Conservation (phyloP, 2,329 filamentous ascomycete genomes). For the Arachnopeziza araneosa region DNA sequence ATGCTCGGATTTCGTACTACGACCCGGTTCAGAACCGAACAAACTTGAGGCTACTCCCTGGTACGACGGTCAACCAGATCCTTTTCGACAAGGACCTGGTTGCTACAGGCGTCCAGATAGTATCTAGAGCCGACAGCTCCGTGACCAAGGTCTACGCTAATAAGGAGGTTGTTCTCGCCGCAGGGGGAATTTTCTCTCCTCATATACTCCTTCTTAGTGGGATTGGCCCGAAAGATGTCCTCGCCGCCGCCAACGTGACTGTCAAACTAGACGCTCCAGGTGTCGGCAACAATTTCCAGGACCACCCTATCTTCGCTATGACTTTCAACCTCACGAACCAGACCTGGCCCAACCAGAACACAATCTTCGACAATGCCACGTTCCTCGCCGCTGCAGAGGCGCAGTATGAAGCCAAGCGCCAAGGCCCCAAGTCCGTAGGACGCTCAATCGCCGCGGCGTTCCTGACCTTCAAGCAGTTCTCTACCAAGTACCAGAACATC, state of each 20-base stretch:
- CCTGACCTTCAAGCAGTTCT: neutral
- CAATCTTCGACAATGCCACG: slow-evolving; percentile 5
- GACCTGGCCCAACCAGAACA: neutral
- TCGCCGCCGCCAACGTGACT: slow-evolving; percentile 14
- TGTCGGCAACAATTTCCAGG: slow-evolving; percentile 22
- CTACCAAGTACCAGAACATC: neutral
- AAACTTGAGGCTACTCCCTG: slow-evolving; percentile 7
- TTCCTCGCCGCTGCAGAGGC: slow-evolving; percentile 1
- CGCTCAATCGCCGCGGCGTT: neutral
- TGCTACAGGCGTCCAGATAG: slow-evolving; percentile 7
- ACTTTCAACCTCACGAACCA: neutral
- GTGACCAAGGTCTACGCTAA: slow-evolving; percentile 1
- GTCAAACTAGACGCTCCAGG: slow-evolving; percentile 14
- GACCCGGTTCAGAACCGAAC: slow-evolving; percentile 6
- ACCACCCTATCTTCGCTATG: slow-evolving; percentile 3
- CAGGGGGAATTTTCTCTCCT: slow-evolving; percentile 22
- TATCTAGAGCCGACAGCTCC: neutral
- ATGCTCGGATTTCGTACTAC: slow-evolving; percentile 5
- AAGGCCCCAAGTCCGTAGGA: neutral
- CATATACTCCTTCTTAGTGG: slow-evolving; percentile 33
- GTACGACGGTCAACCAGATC: slow-evolving; percentile 9
- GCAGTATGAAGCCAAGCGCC: neutral
- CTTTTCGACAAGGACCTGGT: slow-evolving; percentile 2
- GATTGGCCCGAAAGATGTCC: slow-evolving; percentile 18
- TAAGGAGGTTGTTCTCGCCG: slow-evolving; percentile 27